Base-by-base conservation (phyloP, 1,284 basidiomycete genomes). In the Neonothopanus nambi region DNA sequence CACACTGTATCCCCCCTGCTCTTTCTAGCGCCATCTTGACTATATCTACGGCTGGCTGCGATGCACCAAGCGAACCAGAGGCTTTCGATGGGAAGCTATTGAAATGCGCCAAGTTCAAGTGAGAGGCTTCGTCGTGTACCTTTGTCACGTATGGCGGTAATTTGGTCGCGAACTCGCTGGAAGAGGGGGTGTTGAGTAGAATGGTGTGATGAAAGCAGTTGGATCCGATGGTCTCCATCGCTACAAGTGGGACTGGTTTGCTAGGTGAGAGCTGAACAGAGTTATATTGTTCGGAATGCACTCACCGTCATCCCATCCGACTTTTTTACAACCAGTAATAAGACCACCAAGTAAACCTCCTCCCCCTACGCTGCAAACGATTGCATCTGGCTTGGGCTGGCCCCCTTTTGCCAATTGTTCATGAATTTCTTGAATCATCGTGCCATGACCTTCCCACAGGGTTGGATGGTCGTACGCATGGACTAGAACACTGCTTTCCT, bases 361-460 rank as follows among this genome's bases (percentile, higher is more conserved):
- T 0, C 89, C 87, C 23, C 89, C 89, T 8, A 90, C 86, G 52
- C 84, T 85, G 60, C 89, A 90, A 57, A 91, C 80, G 40, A 91
- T 83, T 1, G 85, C 87, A 57, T 85, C 80, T 2, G 89, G 89
- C 59, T 77, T 80, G 39, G 58, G 57, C 3, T 68, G 67, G 2
- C 24, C 30, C 48, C 37, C 40, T 20, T 21, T 38, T 24, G 43
- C 28, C 6, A 89, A 68, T 59, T 89, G 85, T 13, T 62, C 59
- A 15, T 72, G 65, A 43, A 88, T 81, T 63, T 91, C 89, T 13
- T 71, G 62, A 23, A 91, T 70, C 76, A 90, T 84, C 17, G 85
- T 85, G 15, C 80, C 75, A 63, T 91, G 86, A 1, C 89, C 89
- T 64, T 84, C 78, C 87, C 88, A 89, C 11, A 91, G 46, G 3